These are phyloP conservation scores for Yamadazyma ubonensis DNA, from an alignment of 805 yeast species.

Conservation along the genomic window DNA sequence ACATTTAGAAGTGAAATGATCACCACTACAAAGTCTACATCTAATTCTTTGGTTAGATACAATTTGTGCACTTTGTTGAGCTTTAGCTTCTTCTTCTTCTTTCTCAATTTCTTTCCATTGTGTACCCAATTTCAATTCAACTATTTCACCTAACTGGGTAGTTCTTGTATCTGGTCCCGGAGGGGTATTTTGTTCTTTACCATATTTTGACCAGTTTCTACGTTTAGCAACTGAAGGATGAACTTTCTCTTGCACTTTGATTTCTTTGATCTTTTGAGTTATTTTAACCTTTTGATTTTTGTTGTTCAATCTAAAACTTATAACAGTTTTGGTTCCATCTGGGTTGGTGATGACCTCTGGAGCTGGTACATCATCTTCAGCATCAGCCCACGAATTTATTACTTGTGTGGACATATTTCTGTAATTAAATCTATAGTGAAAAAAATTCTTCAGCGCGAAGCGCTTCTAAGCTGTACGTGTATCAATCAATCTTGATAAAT, in stretches of 20 bases:
- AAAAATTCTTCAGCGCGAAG: slow-evolving; percentile 12
- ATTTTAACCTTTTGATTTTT: slow-evolving; percentile 84
- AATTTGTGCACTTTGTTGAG: slow-evolving; percentile 42
- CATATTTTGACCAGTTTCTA: slow-evolving; percentile 85
- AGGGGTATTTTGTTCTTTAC: slow-evolving; percentile 67
- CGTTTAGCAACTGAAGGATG: slow-evolving; percentile 85
- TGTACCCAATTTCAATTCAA: slow-evolving; percentile 69
- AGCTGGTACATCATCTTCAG: slow-evolving; percentile 67
- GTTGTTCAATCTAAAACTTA: slow-evolving; percentile 70
- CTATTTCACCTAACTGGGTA: slow-evolving; percentile 85
- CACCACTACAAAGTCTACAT: slow-evolving; percentile 94
- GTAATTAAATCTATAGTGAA: slow-evolving; percentile 3
- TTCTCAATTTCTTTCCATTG: slow-evolving; percentile 77
- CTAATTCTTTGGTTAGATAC: slow-evolving; percentile 45
- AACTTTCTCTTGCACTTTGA: slow-evolving; percentile 75
- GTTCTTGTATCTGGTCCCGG: slow-evolving; percentile 89
- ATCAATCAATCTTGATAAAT: no score
- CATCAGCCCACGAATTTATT: slow-evolving; percentile 67
- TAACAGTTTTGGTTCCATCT: slow-evolving; percentile 88
- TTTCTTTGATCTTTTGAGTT: slow-evolving; percentile 79
- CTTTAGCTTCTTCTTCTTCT: slow-evolving; percentile 60
- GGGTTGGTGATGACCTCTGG: slow-evolving; percentile 74
- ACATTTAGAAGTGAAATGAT: slow-evolving; percentile 91
- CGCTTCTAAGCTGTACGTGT: not conserved
- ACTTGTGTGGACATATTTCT: slow-evolving; percentile 31